Base-by-base conservation (phyloP, 768 basidiomycete genomes). In the Kwoniella sp. region DNA sequence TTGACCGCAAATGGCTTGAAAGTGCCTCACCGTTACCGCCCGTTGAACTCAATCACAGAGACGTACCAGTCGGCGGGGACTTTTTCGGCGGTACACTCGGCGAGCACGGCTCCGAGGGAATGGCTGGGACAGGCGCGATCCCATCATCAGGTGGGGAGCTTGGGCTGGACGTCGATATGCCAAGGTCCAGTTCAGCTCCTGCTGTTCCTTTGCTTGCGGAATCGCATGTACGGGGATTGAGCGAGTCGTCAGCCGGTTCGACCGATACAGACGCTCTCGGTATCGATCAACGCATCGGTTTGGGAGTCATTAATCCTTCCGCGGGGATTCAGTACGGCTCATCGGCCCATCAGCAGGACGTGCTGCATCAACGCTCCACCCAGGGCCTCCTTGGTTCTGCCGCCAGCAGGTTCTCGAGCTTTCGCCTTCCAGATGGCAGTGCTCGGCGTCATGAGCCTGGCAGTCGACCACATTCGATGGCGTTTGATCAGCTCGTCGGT, bases 121-220 rank as follows among this genome's bases (percentile, higher is more conserved):
- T n/a, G n/a, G n/a, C n/a, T n/a, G n/a, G n/a, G n/a, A n/a, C n/a
- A n/a, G n/a, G n/a, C n/a, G n/a, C n/a, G n/a, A n/a, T n/a, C n/a
- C n/a, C n/a, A n/a, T n/a, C n/a, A n/a, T n/a, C n/a, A n/a, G n/a
- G n/a, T n/a, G n/a, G n/a, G n/a, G n/a, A n/a, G n/a, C n/a, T n/a
- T n/a, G n/a, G n/a, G n/a, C n/a, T 42, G 2, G 39, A 44, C 19
- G 46, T 45, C 20, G 57, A 42, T 15, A n/a, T 50, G n/a, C 53
- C 57, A 15, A 34, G 57, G 5, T 50, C 53, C 5, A 39, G 41
- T 1, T 59, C 57, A 12, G 57, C 52, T 14, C 49, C 57, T 31
- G 46, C 53, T 14, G 20, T 50, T 15, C 43, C 55, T 10, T 14
- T 46, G n/a, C 28, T 41, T 15, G 46, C 28, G 4, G 32, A 36